Base-by-base conservation (phyloP, 2,329 filamentous ascomycete species). In the Byssothecium circinans region DNA sequence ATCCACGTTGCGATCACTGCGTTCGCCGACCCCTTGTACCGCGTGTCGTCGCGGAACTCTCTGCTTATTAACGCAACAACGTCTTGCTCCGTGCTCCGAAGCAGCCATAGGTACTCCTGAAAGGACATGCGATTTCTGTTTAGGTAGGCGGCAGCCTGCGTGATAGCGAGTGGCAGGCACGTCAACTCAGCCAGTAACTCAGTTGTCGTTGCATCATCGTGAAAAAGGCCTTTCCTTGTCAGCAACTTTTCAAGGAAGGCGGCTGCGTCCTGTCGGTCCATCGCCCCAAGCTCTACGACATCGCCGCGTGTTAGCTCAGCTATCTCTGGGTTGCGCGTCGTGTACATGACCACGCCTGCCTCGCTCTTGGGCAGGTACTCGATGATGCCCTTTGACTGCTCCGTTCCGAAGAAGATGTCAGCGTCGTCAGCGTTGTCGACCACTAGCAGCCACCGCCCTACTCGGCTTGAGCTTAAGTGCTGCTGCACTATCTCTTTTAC, bases 1-100 rank as follows among this genome's bases (percentile, higher is more conserved):
- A 75, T 52, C 69, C 66, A 78, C 0, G 75, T 76, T 0, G 63
- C 70, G 0, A 71, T 71, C 0, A 77, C 64, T 1, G 75, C 65
- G 22, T 75, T 72, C 18, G 66, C 64, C 2, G 69, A 57, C 1
- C 41, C n/a, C n/a, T n/a, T n/a, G n/a, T n/a, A n/a, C n/a, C n/a
- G n/a, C n/a, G n/a, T n/a, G n/a, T n/a, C n/a, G n/a, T n/a, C n/a
- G n/a, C n/a, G n/a, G 19, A 77, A 74, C n/a, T 74, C 68, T 43
- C 50, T 51, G 42, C 66, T 74, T 18, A 77, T 58, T 0, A 77
- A 41, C 4, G 51, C 49, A 2, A 70, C 51, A 0, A 63, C 45
- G 4, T 74, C 61, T 10, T 73, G 33, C 18, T 75, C 61, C 0
- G 65, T 67, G 4, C 18, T 20, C 25, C 46, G 45, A 6, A 75